phyloP scores from a whole-genome alignment of 1,284 basidiomycete species.

The Dichomitus squalens region DNA sequence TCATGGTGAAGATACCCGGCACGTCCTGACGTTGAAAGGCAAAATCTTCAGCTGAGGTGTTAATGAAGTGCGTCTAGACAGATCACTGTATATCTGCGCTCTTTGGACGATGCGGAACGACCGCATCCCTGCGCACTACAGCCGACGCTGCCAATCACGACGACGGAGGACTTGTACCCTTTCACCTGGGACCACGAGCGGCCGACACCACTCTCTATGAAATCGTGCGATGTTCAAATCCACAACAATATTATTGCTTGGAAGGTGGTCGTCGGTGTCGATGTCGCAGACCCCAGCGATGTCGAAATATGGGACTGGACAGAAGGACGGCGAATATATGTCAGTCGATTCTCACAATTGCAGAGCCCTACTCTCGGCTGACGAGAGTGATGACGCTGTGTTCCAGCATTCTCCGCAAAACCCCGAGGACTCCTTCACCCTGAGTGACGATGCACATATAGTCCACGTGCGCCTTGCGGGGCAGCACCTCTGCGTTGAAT shows the following conservation, averaged over 20 bases:
- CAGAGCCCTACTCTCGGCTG: not conserved
- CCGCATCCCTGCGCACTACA: not conserved
- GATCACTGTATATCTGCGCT: not conserved
- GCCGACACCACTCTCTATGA: not conserved
- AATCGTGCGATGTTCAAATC: not conserved
- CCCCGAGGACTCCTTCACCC: not conserved
- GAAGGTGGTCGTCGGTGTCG: not conserved
- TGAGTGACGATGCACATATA: not conserved
- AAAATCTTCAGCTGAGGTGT: not conserved
- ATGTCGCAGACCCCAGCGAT: too few relatives aligned
- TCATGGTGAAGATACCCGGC: not conserved
- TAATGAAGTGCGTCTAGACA: not conserved
- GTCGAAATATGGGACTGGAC: conserved; percentile 4
- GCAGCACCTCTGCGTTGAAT: not conserved
- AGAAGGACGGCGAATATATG: not conserved
- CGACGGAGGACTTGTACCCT: not conserved
- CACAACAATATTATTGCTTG: not conserved
- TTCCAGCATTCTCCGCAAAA: not conserved
- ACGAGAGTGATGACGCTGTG: not conserved
- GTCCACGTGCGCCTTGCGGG: not conserved
- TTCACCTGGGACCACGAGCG: not conserved
- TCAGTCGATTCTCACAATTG: not conserved
- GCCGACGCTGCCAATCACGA: not conserved
- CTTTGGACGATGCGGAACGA: not conserved
- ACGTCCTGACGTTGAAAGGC: not conserved